Conservation (phyloP, 2,329 filamentous ascomycete genomes). For the Keithomyces neogunnii region DNA sequence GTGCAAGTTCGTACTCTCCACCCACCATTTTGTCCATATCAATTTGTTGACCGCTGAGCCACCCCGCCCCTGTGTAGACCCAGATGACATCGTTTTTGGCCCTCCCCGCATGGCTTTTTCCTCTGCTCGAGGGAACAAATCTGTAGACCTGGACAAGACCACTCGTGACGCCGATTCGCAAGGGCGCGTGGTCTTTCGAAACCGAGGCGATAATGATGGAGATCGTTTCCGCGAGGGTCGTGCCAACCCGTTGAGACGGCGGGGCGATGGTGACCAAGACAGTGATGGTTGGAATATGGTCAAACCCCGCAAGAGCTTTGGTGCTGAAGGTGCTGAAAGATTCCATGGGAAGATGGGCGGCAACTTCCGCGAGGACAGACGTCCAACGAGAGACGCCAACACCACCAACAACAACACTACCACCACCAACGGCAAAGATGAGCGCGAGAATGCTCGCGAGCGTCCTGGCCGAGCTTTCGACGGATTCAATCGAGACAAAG, state of each 20-base stretch:
- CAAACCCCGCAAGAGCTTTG: constrained; percentile 66
- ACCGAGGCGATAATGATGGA: constrained; percentile 41
- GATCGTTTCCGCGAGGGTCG: constrained; percentile 42
- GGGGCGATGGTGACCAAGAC: constrained; percentile 49
- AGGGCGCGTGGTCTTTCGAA: constrained; percentile 52
- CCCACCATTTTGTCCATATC: background rate
- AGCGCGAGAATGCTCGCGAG: constrained; percentile 43
- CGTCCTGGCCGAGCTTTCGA: constrained; percentile 42
- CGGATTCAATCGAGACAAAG: constrained; percentile 38
- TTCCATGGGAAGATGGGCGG: constrained; percentile 59
- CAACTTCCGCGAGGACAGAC: constrained; percentile 32
- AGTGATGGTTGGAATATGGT: constrained; percentile 67
- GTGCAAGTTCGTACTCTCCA: constrained; percentile 39
- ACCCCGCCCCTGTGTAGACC: constrained; percentile 32
- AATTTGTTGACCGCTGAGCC: background rate
- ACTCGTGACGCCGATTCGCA: constrained; percentile 41
- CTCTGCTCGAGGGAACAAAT: constrained; percentile 55
- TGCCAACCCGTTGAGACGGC: constrained; percentile 40
- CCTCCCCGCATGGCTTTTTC: constrained; percentile 78
- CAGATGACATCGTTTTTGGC: constrained; percentile 78
- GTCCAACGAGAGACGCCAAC: constrained; percentile 34
- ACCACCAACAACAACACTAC: constrained; percentile 15
- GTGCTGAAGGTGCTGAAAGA: constrained; percentile 62
- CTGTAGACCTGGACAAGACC: constrained; percentile 44
- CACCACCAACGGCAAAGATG: constrained; percentile 29